phyloP scores from a whole-genome alignment of 768 basidiomycete genomes.

The Lentinula edodes region DNA sequence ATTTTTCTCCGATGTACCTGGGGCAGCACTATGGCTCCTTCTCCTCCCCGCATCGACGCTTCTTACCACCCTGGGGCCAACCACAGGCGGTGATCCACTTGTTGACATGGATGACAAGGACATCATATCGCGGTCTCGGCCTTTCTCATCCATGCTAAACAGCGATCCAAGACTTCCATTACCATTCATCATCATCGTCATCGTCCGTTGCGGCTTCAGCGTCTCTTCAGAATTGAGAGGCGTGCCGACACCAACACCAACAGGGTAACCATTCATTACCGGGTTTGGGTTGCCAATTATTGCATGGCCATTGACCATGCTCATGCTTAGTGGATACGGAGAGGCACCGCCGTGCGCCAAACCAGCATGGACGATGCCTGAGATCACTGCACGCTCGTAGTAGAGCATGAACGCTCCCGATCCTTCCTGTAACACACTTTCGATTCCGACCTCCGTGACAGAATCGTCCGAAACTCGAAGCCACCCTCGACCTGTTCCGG shows the following conservation, averaged over 20 bases:
- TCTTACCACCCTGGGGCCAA: conserved; percentile 48
- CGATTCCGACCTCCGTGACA: conserved; percentile 71
- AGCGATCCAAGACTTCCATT: conserved; percentile 47
- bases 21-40: conserved; percentile 30
- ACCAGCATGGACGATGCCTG: conserved; percentile 8
- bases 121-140: conserved; percentile 9
- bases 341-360: background rate
- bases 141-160: conserved; percentile 24
- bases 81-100: conserved; percentile 17
- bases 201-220: conserved; percentile 45
- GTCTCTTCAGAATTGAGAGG: conserved; percentile 62
- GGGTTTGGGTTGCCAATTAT: background rate
- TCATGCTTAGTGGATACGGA: background rate
- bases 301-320: background rate
- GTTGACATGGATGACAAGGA: conserved; percentile 12
- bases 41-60: conserved; percentile 46
- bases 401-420: conserved; percentile 88
- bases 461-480: conserved; percentile 83
- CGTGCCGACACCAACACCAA: conserved; percentile 7
- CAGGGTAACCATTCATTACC: background rate
- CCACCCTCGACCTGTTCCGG: conserved; percentile 64
- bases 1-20: conserved; percentile 13
- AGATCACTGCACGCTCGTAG: conserved; percentile 66
- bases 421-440: conserved; percentile 69
- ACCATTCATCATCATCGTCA: conserved; percentile 33